Evolutionary conservation across 306 rosid species (phyloP), one percentile per base, ranked within the genome.

Genomic region (Chamaecrista fasciculata): DNA sequence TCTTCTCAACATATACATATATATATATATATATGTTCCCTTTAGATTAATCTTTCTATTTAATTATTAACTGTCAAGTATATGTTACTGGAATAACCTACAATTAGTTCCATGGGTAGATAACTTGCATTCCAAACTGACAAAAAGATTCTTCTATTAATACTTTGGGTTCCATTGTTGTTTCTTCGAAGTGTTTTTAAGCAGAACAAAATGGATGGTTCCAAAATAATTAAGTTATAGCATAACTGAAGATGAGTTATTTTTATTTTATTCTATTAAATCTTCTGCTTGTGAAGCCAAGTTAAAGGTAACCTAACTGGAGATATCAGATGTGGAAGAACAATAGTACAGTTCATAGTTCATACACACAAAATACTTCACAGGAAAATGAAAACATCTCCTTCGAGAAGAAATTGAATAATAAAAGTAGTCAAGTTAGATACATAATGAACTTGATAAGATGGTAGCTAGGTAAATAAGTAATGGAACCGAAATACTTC

Each of bases 221-320:
- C 43, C 52, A 12, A 19, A 26, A 33, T 48, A 62, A 50, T 52
- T 23, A 24, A 21, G 36, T 33, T 33, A 2, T 23, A 48, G 11
- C 34, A 51, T 29, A 33, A 60, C 28, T 36, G 0, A 34, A 24
- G 60, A 40, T 44, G 24, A 16, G 28, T 11, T 48, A 66, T 19
- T 40, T 40, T 53, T 31, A 19, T 11, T 57, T 31, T 77, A 43
- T 29, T 33, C 26, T 48, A 50, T 34, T 75, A 47, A 72, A 53
- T 52, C 67, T 33, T 39, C 15, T 26, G 12, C 52, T 29, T 37
- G 16, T 72, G 72, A 49, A 69, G 74, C 70, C 31, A 74, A 66
- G 75, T 78, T 67, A 62, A 60, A 71, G 70, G 51, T 69, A 69
- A 73, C 71, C 74, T 78, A 70, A 73, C 72, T 39, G 23, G 33